These are phyloP conservation scores for Iberis pinnata DNA, from an alignment of 345 rosid species.

Conservation along the genomic window DNA sequence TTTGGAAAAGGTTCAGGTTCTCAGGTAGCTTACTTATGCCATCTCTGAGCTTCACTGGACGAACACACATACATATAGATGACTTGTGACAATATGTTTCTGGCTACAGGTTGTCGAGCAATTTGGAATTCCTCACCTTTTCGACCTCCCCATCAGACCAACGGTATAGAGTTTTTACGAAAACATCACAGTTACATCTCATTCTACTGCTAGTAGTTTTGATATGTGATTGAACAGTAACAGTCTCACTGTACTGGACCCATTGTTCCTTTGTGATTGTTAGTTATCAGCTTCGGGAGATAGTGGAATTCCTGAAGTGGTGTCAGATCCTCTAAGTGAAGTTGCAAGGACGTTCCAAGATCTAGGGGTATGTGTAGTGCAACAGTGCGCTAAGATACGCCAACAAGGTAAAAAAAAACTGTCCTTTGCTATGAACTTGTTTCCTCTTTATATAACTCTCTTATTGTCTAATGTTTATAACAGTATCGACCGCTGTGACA, in stretches of 20 bases:
- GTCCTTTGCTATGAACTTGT: too few species aligned
- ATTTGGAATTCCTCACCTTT: constrained; percentile 95
- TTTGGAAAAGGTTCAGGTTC: constrained; percentile 97
- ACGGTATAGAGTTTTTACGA: constrained; percentile 32
- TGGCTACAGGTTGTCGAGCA: constrained; percentile 77
- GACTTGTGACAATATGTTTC: constrained; percentile 9
- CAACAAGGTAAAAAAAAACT: constrained; percentile 61
- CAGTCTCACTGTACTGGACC: too few species aligned
- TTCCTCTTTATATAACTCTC: too few species aligned
- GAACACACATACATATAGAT: background rate
- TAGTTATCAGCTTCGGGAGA: constrained; percentile 97
- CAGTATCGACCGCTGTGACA: constrained; percentile 86
- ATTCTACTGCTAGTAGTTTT: too few species aligned
- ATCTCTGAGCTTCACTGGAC: constrained; percentile 2
- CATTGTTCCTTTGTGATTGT: constrained; percentile 4
- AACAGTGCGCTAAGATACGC: constrained; percentile 94
- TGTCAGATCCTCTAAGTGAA: constrained; percentile 81
- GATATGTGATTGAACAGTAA: too few species aligned
- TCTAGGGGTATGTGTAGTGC: constrained; percentile 85
- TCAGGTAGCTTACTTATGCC: constrained; percentile 40
- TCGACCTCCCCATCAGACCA: constrained; percentile 93
- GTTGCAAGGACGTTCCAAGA: constrained; percentile 78
- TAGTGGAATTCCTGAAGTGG: constrained; percentile 87
- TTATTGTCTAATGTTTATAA: too few species aligned
- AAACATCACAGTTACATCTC: background rate